A percentile compares a stretch with the other conserved stretches of the same genome.
Conservation (phyloP, 2,329 filamentous ascomycete species). For the Exophiala dermatitidis region DNA sequence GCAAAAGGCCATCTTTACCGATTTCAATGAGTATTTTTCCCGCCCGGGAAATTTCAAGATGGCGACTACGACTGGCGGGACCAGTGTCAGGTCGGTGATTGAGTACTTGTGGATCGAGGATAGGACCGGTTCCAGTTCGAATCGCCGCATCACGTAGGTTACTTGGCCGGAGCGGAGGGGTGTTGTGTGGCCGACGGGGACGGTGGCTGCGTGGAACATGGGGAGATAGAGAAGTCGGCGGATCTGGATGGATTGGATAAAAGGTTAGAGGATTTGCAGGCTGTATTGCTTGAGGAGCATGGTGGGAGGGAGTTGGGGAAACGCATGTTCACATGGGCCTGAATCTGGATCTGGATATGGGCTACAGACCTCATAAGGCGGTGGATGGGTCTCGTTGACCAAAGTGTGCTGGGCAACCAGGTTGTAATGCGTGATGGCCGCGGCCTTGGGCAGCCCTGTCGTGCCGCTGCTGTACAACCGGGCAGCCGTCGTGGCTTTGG, state of each 20-base stretch:
- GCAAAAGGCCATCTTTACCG: slow-evolving; percentile 39
- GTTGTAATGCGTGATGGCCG: slow-evolving; percentile 52
- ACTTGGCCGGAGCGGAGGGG: slow-evolving; percentile 41
- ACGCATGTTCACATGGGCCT: too few relatives aligned
- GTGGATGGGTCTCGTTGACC: slow-evolving; percentile 9
- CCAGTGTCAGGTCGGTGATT: slow-evolving; percentile 45
- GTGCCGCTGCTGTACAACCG: slow-evolving; percentile 52
- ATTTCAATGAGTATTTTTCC: slow-evolving; percentile 29
- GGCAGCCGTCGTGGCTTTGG: slow-evolving; percentile 43
- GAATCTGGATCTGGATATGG: too few relatives aligned
- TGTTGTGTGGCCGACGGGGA: slow-evolving; percentile 41
- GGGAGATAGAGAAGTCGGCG: slow-evolving; percentile 32
- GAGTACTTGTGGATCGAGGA: slow-evolving; percentile 35
- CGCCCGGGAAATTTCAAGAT: slow-evolving; percentile 26
- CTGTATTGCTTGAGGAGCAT: background rate
- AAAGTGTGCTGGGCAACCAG: slow-evolving; percentile 49
- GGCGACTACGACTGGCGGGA: slow-evolving; percentile 41
- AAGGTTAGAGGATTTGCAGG: background rate
- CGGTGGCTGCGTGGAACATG: slow-evolving; percentile 48
- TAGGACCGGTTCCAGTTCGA: slow-evolving; percentile 38
- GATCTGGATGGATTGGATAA: background rate
- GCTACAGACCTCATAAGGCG: slow-evolving; percentile 11
- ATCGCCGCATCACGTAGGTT: slow-evolving; percentile 44
- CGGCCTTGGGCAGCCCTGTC: slow-evolving; percentile 55
- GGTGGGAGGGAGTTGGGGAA: too few relatives aligned